Evolutionary conservation across 2,329 filamentous ascomycete genomes (phyloP).

Genomic region (Aschersonia sp.): DNA sequence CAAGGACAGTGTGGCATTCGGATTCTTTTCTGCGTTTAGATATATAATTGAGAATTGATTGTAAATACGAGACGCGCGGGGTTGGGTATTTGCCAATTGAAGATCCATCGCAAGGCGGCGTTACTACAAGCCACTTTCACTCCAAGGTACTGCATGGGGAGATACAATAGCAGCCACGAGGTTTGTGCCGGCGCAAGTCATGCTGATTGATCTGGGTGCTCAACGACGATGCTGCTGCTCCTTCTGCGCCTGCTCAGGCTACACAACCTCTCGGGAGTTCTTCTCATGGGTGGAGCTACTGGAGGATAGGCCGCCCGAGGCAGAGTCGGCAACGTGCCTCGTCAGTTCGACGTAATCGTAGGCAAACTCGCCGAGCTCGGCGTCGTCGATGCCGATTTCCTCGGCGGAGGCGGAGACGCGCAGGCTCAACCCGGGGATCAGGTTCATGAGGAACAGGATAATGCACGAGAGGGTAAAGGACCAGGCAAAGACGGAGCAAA

Average conservation of each 20-base stretch:
- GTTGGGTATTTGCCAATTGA: too few species aligned
- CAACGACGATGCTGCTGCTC: neutral
- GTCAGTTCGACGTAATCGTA: conserved; percentile 68
- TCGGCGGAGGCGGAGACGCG: conserved; percentile 53
- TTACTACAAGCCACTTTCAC: too few species aligned
- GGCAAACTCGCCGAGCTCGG: conserved; percentile 68
- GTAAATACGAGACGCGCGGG: too few species aligned
- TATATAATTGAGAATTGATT: too few species aligned
- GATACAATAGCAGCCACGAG: too few species aligned
- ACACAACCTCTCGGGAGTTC: conserved; percentile 2
- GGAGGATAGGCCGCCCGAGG: conserved; percentile 8
- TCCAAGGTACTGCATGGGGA: too few species aligned
- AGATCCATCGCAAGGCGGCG: too few species aligned
- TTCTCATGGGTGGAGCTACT: conserved; percentile 17
- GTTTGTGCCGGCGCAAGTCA: too few species aligned
- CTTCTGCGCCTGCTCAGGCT: neutral
- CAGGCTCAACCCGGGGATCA: conserved; percentile 54
- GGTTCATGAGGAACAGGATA: conserved; percentile 57
- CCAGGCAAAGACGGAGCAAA: conserved; percentile 49
- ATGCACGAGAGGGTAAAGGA: conserved; percentile 53
- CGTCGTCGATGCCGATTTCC: conserved; percentile 56
- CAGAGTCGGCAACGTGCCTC: conserved; percentile 40
- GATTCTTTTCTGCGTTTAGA: too few species aligned
- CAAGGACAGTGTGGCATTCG: too few species aligned
- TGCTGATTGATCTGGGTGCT: too few species aligned